Evolutionary conservation across 140 eudicot species (phyloP), one percentile per base, ranked within the genome.

Genomic region (Senecio squalidus): DNA sequence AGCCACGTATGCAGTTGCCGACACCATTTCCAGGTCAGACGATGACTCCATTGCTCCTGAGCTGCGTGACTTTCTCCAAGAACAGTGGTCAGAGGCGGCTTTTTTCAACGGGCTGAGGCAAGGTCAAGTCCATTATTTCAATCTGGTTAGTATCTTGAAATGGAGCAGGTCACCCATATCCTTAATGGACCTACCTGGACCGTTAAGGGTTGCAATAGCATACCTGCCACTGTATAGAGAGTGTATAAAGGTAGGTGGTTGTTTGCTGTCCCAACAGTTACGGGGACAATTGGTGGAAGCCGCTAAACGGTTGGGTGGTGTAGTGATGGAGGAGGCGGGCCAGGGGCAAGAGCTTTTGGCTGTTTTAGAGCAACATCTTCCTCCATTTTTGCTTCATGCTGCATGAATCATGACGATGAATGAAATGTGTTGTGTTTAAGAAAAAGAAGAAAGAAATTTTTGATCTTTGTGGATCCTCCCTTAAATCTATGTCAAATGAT

Each of bases 171-270:
- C 96, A 0, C 84, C 86, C 10, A 75, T 91, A 4, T 63, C 84
- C 20, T 69, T 91, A 34, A 45, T 76, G 68, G 96, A 91, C 52
- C 74, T 91, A 4, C 98, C 98, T 0, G 86, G 79, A 9, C 94
- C 92, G 3, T 62, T 91, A 74, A 81, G 86, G 84, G 94, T 87
- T 64, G 91, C 96, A 13, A 81, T 91, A 50, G 98, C 94, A 0
- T 91, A 86, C 79, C 60, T 91, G 80, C 96, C 98, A n/a, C 59
- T 91, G 89, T 91, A 91, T 67, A 91, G 96, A 47, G 94, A 83
- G 71, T 78, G 96, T 75, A 72, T 81, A 5, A 58, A 69, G 91
- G 84, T 81, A 26, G 95, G 98, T 34, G 98, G 98, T 1, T 73
- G 88, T 54, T 78, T 91, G 81, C 62, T 86, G 66, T 83, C 98